Conservation (phyloP, 371 early-diverging fungal species). For the Mortierella sp. region DNA sequence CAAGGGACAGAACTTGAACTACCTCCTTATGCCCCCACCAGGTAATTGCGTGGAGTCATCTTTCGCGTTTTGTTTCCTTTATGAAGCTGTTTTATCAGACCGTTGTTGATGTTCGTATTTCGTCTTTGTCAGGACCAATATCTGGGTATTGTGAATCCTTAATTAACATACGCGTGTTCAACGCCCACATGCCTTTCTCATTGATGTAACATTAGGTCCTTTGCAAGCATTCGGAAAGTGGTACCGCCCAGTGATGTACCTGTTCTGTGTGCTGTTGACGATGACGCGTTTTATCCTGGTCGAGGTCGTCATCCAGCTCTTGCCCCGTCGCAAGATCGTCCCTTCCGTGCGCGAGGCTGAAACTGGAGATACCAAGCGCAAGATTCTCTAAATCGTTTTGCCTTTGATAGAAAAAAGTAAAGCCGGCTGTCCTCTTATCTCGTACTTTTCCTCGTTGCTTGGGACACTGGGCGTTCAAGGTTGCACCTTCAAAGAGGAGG, state of each 20-base stretch:
- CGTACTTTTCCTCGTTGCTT: not conserved
- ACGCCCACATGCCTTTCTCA: not conserved
- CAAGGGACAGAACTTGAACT: slow-evolving; percentile 71
- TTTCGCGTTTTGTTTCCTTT: not conserved
- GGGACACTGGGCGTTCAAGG: slow-evolving; percentile 5
- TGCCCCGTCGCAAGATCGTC: slow-evolving; percentile 46
- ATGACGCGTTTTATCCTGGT: slow-evolving; percentile 54
- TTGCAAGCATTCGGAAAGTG: slow-evolving; percentile 55
- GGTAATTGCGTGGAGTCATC: slow-evolving; percentile 37
- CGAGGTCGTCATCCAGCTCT: slow-evolving; percentile 45
- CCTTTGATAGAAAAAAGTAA: not conserved
- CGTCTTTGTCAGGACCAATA: not conserved
- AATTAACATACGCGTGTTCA: not conserved
- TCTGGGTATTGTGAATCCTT: not conserved
- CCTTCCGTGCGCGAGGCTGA: slow-evolving; percentile 11
- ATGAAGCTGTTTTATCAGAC: not conserved
- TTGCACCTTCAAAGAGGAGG: not conserved
- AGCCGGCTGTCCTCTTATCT: not conserved
- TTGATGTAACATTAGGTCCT: slow-evolving; percentile 17
- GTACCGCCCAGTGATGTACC: slow-evolving; percentile 61
- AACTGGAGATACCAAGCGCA: slow-evolving; percentile 18
- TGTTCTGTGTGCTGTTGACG: slow-evolving; percentile 54
- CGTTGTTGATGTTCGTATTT: not conserved
- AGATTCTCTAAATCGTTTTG: slow-evolving; percentile 13
- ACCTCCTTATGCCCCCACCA: slow-evolving; percentile 71